phyloP scores from a whole-genome alignment of 192 early-diverging fungal genomes.

The Neocallimastix lanati region DNA sequence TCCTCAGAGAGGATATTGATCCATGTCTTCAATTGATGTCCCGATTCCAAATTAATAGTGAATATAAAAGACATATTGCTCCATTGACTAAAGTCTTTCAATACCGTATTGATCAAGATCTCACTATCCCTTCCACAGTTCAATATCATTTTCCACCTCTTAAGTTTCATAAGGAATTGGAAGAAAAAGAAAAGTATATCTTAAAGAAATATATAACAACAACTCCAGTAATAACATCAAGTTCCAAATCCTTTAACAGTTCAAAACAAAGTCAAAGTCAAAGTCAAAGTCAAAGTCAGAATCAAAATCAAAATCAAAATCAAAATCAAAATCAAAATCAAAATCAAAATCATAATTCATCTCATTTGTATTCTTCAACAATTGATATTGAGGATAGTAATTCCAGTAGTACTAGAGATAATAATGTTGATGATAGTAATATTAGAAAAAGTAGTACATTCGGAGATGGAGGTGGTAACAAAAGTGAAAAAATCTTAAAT shows the following conservation, averaged over 20 bases:
- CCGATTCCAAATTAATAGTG: neutral
- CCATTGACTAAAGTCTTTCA: neutral
- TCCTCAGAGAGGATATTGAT: neutral
- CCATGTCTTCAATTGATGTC: neutral
- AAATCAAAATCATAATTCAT: no score
- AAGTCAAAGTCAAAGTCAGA: no score
- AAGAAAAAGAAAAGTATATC: neutral
- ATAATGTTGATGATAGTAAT: neutral
- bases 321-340: no score
- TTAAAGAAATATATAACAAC: neutral
- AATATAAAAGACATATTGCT: neutral
- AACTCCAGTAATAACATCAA: no score
- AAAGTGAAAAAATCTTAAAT: neutral
- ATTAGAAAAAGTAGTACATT: neutral
- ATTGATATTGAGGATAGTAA: no score
- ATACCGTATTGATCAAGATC: neutral
- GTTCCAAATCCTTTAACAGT: no score
- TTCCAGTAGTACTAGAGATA: no score
- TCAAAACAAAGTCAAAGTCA: no score
- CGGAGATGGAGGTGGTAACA: no score
- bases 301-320: no score
- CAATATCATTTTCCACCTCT: neutral
- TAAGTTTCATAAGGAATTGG: neutral
- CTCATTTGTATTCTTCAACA: no score
- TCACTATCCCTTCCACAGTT: neutral